Evolutionary conservation across 345 rosid species (phyloP), one percentile per base, ranked within the genome.

Genomic region (Brassica rapa): DNA sequence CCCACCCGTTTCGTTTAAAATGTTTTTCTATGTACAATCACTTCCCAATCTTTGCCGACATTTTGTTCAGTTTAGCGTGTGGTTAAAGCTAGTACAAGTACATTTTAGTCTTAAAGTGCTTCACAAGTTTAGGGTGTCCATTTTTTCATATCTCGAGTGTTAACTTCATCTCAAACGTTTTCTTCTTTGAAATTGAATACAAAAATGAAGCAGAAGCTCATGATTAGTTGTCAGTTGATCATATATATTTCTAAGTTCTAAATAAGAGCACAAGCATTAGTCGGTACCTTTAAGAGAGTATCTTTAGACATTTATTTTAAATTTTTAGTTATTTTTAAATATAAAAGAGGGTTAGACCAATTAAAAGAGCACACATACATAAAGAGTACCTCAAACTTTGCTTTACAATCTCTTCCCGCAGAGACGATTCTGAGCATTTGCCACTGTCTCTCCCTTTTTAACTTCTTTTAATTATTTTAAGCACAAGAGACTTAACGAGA

Each of bases 41-140:
- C 75, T 76, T 75, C 25, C 32, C 33, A 60, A 30, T 49, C 71
- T 59, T 78, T 78, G 82, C 82, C 82, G 82, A 78, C 81, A 78
- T 1, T 71, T 72, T 57, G 72, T 56, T 72, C 30, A 23, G 8
- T 8, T 64, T 71, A n/a, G 16, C 16, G 29, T 60, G 21, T n/a
- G 56, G 63, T 77, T 70, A 62, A 37, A 25, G 51, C 39, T 62
- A 67, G 10, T 39, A 33, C 37, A 70, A 46, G 49, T 29, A 68
- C 24, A 51, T 37, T 46, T 12, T 60, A 32, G 39, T 69, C 10
- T 46, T 46, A 5, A 29, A 39, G 15, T 63, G 41, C 27, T 56
- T 63, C 49, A 23, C 56, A 33, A 19, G 37, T 60, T 66, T 75
- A 25, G 12, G 37, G 32, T 62, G 43, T 77, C n/a, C 32, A 21